phyloP scores from a whole-genome alignment of 2,329 filamentous ascomycete genomes.

The Nigrospora osmanthi region DNA sequence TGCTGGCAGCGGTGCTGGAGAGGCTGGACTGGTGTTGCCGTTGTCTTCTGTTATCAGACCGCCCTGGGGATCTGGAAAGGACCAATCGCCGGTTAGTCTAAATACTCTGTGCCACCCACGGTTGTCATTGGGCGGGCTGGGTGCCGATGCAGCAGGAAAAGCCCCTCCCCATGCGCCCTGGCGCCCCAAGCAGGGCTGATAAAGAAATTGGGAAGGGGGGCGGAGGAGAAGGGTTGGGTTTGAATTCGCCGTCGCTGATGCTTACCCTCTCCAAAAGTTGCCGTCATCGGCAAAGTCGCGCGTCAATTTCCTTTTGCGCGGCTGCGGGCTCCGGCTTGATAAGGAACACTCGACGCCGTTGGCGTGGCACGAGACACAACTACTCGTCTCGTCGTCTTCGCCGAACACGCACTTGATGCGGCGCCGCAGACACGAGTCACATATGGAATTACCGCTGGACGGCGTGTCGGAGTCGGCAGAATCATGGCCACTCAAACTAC shows the following conservation, averaged over 20 bases:
- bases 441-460: conserved; percentile 39
- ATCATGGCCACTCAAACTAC: conserved; percentile 43
- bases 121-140: conserved; percentile 11
- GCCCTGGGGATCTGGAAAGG: conserved; percentile 50
- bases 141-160: conserved; percentile 9
- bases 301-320: conserved; percentile 72
- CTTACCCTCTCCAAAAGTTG: conserved; percentile 64
- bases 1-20: conserved; percentile 54
- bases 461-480: conserved; percentile 39
- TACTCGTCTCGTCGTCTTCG: conserved; percentile 61
- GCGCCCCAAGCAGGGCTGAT: not conserved
- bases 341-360: conserved; percentile 75
- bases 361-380: conserved; percentile 69
- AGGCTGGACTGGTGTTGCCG: conserved; percentile 48
- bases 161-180: conserved; percentile 15
- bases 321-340: conserved; percentile 60
- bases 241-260: conserved; percentile 9
- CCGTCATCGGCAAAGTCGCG: conserved; percentile 53
- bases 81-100: conserved; percentile 14
- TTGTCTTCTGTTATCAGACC: conserved; percentile 44
- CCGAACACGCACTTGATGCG: conserved; percentile 68
- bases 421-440: conserved; percentile 66
- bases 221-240: conserved; percentile 17
- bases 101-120: conserved; percentile 7
- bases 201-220: conserved; percentile 8